Conservation (phyloP, 805 yeast species). For the Saccharomycodes ludwigii region DNA sequence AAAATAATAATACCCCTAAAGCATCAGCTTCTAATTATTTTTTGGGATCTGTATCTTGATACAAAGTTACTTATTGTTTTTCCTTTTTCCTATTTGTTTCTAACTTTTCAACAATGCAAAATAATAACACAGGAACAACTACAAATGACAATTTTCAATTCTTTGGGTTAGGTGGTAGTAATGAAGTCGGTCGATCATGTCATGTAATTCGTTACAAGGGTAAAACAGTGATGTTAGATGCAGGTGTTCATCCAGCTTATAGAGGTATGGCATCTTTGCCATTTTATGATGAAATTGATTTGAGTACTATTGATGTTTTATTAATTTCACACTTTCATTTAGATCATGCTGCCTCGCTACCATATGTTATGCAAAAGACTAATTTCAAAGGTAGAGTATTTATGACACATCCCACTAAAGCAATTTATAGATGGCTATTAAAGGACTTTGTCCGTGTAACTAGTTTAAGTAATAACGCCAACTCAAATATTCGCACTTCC, state of each 20-base stretch:
- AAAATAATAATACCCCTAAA: not conserved
- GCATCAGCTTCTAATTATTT: constrained; percentile 1
- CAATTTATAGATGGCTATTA: constrained; percentile 89
- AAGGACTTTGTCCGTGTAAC: constrained; percentile 93
- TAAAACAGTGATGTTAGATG: constrained; percentile 91
- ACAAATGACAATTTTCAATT: constrained; percentile 40
- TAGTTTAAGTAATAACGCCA: constrained; percentile 32
- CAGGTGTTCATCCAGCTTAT: constrained; percentile 96
- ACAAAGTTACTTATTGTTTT: not conserved
- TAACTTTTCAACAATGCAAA: constrained; percentile 1
- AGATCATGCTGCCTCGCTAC: constrained; percentile 96
- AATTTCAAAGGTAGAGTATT: constrained; percentile 90
- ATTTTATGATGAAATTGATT: constrained; percentile 88
- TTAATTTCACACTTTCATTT: constrained; percentile 91
- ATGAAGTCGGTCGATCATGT: constrained; percentile 94
- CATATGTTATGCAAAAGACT: constrained; percentile 96
- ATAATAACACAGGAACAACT: constrained; percentile 8
- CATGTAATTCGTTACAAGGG: constrained; percentile 88
- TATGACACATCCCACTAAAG: constrained; percentile 99
- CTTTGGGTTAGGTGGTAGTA: constrained; percentile 93
- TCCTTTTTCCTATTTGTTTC: constrained; percentile 1
- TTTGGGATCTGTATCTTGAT: constrained; percentile 1
- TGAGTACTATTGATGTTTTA: constrained; percentile 73
- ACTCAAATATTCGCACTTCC: constrained; percentile 22
- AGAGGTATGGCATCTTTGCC: constrained; percentile 87